Evolutionary conservation across 306 rosid genomes (phyloP), one percentile per base, ranked within the genome.

Genomic region (Dalbergia cultrata): DNA sequence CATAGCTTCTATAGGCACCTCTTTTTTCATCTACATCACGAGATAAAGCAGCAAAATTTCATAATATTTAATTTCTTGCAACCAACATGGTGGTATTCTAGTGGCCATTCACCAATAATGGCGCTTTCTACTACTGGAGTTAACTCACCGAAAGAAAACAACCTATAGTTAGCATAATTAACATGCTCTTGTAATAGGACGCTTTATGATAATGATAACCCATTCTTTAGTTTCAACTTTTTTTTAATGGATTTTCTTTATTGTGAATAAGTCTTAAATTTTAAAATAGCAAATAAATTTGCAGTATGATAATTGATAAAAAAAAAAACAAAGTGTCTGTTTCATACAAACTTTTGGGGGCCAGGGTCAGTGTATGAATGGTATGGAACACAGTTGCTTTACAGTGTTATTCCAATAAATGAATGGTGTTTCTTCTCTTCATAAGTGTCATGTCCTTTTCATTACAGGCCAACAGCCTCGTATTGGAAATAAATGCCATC

Each of bases 381-480:
- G 72, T 11, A n/a, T 47, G 61, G n/a, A 81, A 75, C 58, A 58
- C 13, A 60, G 21, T n/a, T 72, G 31, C 74, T 70, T 62, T 76
- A 34, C 16, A 60, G 58, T 49, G 17, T 80, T 52, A 52, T 72
- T 72, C 70, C 79, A 9, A 56, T 5, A 79, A 54, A 71, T 56
- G 17, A 80, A 64, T 80, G 67, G 50, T 44, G 53, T 44, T 44
- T 47, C 21, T 37, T 66, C 62, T 19, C 66, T 78, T 66, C 72
- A 58, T 52, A 78, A 66, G 9, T 66, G 77, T 22, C 71, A 56
- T 9, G 83, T 83, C 75, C 34, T 78, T 78, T 72, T 78, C 82
- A 64, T 62, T 57, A 72, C 86, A 54, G 60, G 21, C 60, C 6
- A 17, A 54, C 8, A 69, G 67, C 73, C 81, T 70, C 53, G 14